Base-by-base conservation (phyloP, 768 basidiomycete species). In the Rhodotorula graminis region DNA sequence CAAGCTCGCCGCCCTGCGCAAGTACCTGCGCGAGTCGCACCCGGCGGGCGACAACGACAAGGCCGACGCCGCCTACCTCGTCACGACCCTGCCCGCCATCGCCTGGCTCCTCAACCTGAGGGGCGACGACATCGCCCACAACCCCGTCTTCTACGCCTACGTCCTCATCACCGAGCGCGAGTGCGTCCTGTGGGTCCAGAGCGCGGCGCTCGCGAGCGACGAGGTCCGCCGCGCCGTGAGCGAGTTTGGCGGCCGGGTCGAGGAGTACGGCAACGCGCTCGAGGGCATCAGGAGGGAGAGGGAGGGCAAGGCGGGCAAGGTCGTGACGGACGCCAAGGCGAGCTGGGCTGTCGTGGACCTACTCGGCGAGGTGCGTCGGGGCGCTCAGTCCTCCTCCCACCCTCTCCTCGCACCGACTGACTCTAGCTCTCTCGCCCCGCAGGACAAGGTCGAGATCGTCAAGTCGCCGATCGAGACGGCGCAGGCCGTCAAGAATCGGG, bases 101-200 rank as follows among this genome's bases (percentile, higher is more conserved):
- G 95, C 95, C 0, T 96, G 92, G 83, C 78, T 90, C 5, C 83
- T 97, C 47, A 98, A 98, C 79, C 83, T 94, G 65, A 89, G 95
- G 61, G 94, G 93, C 49, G 85, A 87, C 6, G 94, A 97, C 78
- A 88, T 97, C 60, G 91, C 92, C 0, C 91, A 88, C 84, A 93
- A 92, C 79, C 95, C 95, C 0, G 86, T 98, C 16, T 95, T 96
- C 83, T 90, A 90, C 64, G 86, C 90, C 0, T 98, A 95, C 79
- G 82, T 94, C 29, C 90, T 88, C 77, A 84, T 97, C 53, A 85
- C 88, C 8, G 79, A 86, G 16, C 80, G 80, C n/a, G 79, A 80
- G 31, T 77, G 95, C 18, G 95, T 95, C 1, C 6, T 83, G 82
- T 93, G 52, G 92, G 94, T 73, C 76, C 82, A 53, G 80, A 80